These are phyloP conservation scores for Mortierella sp. DNA, from an alignment of 371 early-diverging fungal species.

Conservation along the genomic window DNA sequence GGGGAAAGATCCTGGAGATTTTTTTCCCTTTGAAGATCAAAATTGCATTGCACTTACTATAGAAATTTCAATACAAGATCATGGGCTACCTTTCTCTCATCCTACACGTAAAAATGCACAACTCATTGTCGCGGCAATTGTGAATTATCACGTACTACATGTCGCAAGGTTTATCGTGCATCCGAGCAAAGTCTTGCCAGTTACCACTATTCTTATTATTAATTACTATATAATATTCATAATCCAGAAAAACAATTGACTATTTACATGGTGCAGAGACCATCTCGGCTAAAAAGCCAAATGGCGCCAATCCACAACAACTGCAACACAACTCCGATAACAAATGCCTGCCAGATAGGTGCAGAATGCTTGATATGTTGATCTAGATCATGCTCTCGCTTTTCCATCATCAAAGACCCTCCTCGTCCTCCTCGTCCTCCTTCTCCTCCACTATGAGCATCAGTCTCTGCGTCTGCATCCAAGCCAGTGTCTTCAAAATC, in stretches of 20 bases:
- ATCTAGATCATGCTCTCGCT: background rate
- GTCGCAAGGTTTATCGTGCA: too few species aligned
- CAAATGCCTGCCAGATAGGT: slow-evolving; percentile 34
- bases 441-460: background rate
- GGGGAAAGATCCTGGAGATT: slow-evolving; percentile 7
- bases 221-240: too few species aligned
- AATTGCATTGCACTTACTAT: too few species aligned
- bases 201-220: too few species aligned
- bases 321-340: slow-evolving; percentile 28
- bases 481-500: background rate
- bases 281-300: slow-evolving; percentile 34
- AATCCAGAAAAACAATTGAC: background rate
- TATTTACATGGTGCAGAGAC: slow-evolving; percentile 23
- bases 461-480: slow-evolving; percentile 9
- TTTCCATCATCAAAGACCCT: background rate
- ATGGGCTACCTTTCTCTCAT: too few species aligned
- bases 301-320: slow-evolving; percentile 36
- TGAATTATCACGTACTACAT: too few species aligned
- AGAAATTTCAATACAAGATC: too few species aligned
- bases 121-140: too few species aligned
- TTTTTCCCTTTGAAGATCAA: background rate
- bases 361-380: background rate
- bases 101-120: too few species aligned
- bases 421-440: background rate
- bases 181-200: too few species aligned